Evolutionary conservation across 2,329 filamentous ascomycete genomes (phyloP).

Genomic region (Penicillium concentricum): DNA sequence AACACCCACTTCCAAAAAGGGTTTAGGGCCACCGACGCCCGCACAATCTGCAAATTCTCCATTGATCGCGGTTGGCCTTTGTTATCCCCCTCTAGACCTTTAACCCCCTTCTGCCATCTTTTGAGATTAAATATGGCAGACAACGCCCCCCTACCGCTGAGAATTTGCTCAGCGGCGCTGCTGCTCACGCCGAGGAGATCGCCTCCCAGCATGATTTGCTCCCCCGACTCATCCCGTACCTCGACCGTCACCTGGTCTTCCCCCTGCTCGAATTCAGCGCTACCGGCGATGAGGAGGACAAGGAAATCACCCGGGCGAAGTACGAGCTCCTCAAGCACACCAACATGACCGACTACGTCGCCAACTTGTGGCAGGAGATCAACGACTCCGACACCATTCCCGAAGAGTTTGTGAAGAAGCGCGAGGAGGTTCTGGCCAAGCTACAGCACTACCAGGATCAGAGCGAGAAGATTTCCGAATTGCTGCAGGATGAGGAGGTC

Average conservation of each 20-base stretch:
- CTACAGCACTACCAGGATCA: conserved; percentile 82
- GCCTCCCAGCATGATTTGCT: conserved; percentile 76
- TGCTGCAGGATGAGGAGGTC: conserved; percentile 85
- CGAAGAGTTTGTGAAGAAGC: conserved; percentile 82
- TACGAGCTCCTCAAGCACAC: conserved; percentile 94
- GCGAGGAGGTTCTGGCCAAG: conserved; percentile 80
- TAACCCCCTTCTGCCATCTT: conserved; percentile 18
- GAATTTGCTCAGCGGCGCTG: conserved; percentile 50
- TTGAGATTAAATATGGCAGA: conserved; percentile 51
- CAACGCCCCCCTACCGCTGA: conserved; percentile 50
- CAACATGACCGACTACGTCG: conserved; percentile 99
- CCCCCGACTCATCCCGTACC: conserved; percentile 82
- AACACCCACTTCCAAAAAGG: conserved; percentile 17
- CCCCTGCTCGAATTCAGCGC: conserved; percentile 90
- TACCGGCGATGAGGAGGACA: conserved; percentile 75
- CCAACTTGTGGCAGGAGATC: conserved; percentile 85
- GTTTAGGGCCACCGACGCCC: conserved; percentile 33
- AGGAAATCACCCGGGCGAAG: conserved; percentile 79
- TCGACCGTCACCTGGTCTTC: conserved; percentile 95
- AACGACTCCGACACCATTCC: conserved; percentile 76
- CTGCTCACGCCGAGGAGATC: conserved; percentile 54
- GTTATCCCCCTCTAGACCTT: conserved; percentile 16
- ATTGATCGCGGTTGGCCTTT: conserved; percentile 22
- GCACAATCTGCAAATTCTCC: conserved; percentile 30
- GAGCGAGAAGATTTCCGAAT: conserved; percentile 81